Base-by-base conservation (phyloP, 345 rosid genomes). In the Salix viminalis region DNA sequence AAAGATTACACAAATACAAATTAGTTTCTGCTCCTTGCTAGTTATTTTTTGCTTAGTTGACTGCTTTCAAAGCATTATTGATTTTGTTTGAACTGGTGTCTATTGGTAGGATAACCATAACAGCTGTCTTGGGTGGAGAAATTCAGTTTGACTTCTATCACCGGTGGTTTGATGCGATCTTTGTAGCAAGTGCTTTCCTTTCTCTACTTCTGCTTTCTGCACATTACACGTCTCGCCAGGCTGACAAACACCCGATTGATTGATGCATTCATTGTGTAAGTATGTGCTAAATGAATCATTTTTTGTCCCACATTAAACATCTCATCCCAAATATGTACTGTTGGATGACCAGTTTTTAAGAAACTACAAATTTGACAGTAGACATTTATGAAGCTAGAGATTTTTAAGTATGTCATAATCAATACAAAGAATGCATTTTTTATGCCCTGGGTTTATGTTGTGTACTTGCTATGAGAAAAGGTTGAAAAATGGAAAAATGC, bases 81-180 rank as follows among this genome's bases (percentile, higher is more conserved):
- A 52, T 65, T 64, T 76, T 71, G 58, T 52, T 61, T 77, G 75
- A 79, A 48, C 21, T 84, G 67, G 18, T 78, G 23, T 75, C 28
- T 70, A 21, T 72, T 85, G 88, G 82, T 97, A 94, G 99, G 91
- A 81, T 89, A 76, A 94, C 94, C 74, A 94, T 94, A 88, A 96
- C 97, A 30, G 96, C 89, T 74, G 99, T 96, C 60, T 75, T 96
- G 83, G 99, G 98, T 14, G 98, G 97, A 78, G 99, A 96, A 75
- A 94, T 94, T 81, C 99, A 94, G 85, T 94, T 96, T 69, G 99
- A 92, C 84, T 94, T 94, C 83, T 96, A 94, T 86, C 98, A 96
- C 75, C 86, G 96, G 74, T 96, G 97, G 98, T 93, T 96, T 72
- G 99, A 93, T 86, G 99, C 99, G 24, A 90, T 93, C 71, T 90